Evolutionary conservation across 2,329 filamentous ascomycete genomes (phyloP).

Genomic region (Arthroderma sp.): DNA sequence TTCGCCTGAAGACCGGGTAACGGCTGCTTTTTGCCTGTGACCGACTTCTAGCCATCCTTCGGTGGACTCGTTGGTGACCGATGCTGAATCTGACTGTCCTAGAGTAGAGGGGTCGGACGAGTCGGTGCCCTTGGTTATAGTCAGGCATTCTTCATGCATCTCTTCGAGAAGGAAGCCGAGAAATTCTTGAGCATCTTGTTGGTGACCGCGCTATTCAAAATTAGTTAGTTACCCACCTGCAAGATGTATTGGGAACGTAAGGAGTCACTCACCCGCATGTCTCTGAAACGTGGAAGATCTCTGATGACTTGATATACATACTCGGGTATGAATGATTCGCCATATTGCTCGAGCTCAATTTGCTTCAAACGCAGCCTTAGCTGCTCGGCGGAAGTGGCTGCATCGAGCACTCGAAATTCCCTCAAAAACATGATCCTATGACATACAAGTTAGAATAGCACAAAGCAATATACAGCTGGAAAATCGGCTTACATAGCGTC

Average conservation of each 20-base stretch:
- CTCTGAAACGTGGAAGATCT: constrained; percentile 72
- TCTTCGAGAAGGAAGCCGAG: constrained; percentile 84
- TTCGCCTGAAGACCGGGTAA: constrained; percentile 74
- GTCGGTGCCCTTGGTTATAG: constrained; percentile 50
- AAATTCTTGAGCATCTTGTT: constrained; percentile 97
- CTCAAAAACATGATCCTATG: constrained; percentile 84
- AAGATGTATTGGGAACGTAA: background rate
- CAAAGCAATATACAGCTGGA: background rate
- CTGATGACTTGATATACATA: constrained; percentile 92
- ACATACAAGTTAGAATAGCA: constrained; percentile 9
- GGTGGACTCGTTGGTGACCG: constrained; percentile 24
- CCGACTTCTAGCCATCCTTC: constrained; percentile 92
- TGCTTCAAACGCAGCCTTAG: constrained; percentile 62
- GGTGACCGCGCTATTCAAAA: constrained; percentile 60
- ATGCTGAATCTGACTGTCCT: constrained; percentile 26
- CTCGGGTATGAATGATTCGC: constrained; percentile 81
- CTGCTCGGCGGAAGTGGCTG: constrained; percentile 60
- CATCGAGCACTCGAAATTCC: constrained; percentile 77
- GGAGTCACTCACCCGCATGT: constrained; percentile 62
- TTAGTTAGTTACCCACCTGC: constrained; percentile 11
- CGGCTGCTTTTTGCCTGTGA: constrained; percentile 71
- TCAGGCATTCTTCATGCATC: constrained; percentile 80
- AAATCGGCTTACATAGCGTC: constrained; percentile 68
- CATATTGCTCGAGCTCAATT: constrained; percentile 77
- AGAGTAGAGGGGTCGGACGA: constrained; percentile 34